Evolutionary conservation across 208 protist species (phyloP).

Genomic region (Porcisia deanei): DNA sequence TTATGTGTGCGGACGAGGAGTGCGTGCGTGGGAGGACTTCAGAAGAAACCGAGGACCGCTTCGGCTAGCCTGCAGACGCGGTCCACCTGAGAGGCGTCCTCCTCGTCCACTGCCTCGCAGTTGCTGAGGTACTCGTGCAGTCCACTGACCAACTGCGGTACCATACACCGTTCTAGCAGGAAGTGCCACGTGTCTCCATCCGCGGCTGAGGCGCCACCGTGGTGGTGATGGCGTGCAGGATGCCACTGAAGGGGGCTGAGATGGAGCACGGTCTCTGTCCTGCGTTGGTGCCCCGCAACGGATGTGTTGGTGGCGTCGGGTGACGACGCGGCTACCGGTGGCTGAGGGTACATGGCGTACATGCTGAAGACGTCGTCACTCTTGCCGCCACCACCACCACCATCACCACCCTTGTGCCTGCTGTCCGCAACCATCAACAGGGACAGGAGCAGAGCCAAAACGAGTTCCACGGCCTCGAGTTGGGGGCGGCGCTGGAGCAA

Average conservation of each 20-base stretch:
- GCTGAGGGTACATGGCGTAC: constrained; percentile 38
- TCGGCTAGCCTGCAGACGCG: constrained; percentile 25
- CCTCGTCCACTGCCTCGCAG: constrained; percentile 24
- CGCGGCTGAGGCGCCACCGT: neutral
- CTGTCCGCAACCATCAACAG: constrained; percentile 21
- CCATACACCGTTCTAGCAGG: constrained; percentile 23
- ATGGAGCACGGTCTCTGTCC: constrained; percentile 6
- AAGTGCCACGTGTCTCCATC: constrained; percentile 27
- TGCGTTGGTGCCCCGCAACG: neutral
- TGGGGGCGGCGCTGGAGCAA: constrained; percentile 40
- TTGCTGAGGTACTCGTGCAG: constrained; percentile 31
- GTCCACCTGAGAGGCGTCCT: constrained; percentile 28
- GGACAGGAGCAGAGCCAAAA: constrained; percentile 45
- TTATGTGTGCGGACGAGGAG: neutral
- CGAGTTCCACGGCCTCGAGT: constrained; percentile 32
- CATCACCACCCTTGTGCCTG: neutral
- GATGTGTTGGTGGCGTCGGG: neutral
- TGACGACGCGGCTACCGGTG: neutral
- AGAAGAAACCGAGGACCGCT: constrained; percentile 21
- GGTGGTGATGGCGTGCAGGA: neutral
- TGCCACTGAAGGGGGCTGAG: constrained; percentile 25
- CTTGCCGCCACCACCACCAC: neutral
- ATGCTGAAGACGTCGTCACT: constrained; percentile 11
- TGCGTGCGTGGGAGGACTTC: neutral
- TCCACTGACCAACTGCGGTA: constrained; percentile 52